phyloP scores from a whole-genome alignment of 345 rosid genomes.

The Euphorbia tirucalli region DNA sequence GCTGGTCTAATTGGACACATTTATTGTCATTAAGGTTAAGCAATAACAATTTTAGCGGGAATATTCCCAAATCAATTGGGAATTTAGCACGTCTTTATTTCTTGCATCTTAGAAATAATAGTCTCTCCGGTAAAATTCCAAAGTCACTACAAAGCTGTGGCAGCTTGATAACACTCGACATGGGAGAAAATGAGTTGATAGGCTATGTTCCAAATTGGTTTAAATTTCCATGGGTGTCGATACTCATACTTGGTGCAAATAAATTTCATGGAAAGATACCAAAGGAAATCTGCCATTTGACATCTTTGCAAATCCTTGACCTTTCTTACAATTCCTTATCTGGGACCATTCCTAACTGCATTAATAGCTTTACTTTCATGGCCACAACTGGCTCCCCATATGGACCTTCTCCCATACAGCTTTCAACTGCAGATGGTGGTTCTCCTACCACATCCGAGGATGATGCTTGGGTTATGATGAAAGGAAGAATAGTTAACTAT shows the following conservation, averaged over 20 bases:
- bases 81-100: neutral
- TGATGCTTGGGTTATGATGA: neutral
- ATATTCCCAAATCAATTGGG: conserved; percentile 12
- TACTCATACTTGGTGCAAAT: conserved; percentile 15
- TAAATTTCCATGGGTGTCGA: neutral
- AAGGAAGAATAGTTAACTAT: neutral
- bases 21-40: neutral
- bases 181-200: neutral
- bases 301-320: conserved; percentile 10
- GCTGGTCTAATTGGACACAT: conserved; percentile 20
- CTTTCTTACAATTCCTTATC: conserved; percentile 12
- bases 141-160: neutral
- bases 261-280: conserved; percentile 14
- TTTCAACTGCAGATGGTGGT: neutral
- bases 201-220: conserved; percentile 15
- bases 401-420: too few species aligned
- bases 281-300: neutral
- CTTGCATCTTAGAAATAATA: conserved; percentile 4
- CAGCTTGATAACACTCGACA: neutral
- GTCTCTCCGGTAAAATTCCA: conserved; percentile 9
- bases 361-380: conserved; percentile 8
- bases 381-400: neutral
- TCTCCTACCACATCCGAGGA: neutral
- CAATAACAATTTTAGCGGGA: conserved; percentile 9
- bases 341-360: conserved; percentile 2